Evolutionary conservation across 352 stramenopile species (phyloP), one percentile per base, ranked within the genome.

Genomic region (Pythium folliculosum): DNA sequence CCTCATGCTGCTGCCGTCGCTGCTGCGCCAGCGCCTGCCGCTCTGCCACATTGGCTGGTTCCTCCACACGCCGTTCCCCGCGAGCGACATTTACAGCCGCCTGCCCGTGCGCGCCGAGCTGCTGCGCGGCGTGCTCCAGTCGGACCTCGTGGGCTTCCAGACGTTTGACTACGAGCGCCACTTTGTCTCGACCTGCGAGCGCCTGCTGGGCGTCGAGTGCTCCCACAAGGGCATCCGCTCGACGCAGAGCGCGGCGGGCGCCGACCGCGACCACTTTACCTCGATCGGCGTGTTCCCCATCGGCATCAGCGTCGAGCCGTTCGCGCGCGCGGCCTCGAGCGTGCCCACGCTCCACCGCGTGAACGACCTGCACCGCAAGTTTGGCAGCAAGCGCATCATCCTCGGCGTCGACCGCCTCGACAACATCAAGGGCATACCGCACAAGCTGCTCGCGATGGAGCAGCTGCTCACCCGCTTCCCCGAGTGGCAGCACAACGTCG

Each of bases 401-500:
- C 84, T 96, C 55, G 85, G 80, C 17, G 84, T 96, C 30, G 89
- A 95, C 45, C 76, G 83, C 5, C 89, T 96, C 73, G 89, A 96
- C 56, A 89, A 94, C 40, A 94, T 91, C 70, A 97, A 96, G 72
- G 89, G 89, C 3, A 96, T 97, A 53, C 89, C 89, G 19, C 85
- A 96, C 65, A 90, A 91, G 63, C 57, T 97, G 51, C 65, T 96
- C 21, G 88, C 88, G 19, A 91, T 97, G 73, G 90, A 97, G 63
- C 76, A 89, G 4, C 96, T 95, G 67, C 67, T 97, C 0, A 78
- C 80, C 22, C 73, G 81, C 59, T 89, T 94, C 57, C 88, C 90
- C 0, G 83, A 98, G 61, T 96, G 89, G 69, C 83, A 90, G 21
- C 92, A 94, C 17, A 96, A 97, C 70, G 91, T 98, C 58, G 89